Base-by-base conservation (phyloP, 768 basidiomycete genomes). In the Rubroboletus satanas region DNA sequence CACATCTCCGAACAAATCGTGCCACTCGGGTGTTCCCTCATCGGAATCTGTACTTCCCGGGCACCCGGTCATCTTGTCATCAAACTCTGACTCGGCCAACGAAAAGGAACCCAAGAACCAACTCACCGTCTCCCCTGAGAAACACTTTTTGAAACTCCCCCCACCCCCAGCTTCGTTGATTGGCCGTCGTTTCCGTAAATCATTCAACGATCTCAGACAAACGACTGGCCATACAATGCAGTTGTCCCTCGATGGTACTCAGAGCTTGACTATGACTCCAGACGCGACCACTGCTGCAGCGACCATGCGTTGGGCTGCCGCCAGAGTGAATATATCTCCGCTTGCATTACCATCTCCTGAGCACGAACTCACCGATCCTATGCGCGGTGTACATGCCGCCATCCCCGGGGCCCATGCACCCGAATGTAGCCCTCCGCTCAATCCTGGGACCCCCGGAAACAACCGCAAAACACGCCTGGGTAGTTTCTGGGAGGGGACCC, bases 291-390 rank as follows among this genome's bases (percentile, higher is more conserved):
- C 87, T 0, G 76, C 85, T 3, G 90, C 89, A 1, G 91, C 92
- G 0, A 85, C 91, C 1, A 83, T 94, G 73, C 87, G 91, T 36
- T 85, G 84, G 80, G 92, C 92, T n/a, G 90, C 85, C 3, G 82
- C 88, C 10, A 79, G 87, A 23, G 84, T 92, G 10, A 84, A 90
- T 61, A 83, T 98, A 51, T 86, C 91, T 0, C 94, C 94, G 0
- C 77, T 98, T 26, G 85, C 90, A 0, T 78, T 95, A 1, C 93
- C 94, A 2, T 91, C 88, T 11, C 94, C 94, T 0, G 94, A 98
- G 66, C 85, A 89, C 61, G 94, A 97, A 66, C 80, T 96, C 26
- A 87, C 87, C 10, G 94, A 97, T 71, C 94, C 94, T 0, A 85
- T 97, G 83, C 83, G 89, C 36, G 83, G 84, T 33, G 79, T 87